Evolutionary conservation across 1,139 yeast species (phyloP).

Genomic region (Arxiozyma heterogenica): DNA sequence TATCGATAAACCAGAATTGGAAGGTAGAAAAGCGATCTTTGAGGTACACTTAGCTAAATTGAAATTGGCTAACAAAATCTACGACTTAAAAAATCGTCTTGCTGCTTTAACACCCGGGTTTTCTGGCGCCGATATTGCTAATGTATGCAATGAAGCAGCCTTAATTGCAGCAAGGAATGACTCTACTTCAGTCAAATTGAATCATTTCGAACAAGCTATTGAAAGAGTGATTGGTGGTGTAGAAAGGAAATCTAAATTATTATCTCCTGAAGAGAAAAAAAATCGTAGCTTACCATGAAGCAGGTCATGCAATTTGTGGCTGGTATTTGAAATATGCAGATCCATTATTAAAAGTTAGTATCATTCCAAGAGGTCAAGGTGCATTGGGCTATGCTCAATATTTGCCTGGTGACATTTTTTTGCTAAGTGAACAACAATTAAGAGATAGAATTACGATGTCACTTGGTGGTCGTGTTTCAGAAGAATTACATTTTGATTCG

Average conservation of each 20-base stretch:
- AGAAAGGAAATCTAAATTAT: conserved; percentile 59
- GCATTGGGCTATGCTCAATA: conserved; percentile 80
- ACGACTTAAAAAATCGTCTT: conserved; percentile 39
- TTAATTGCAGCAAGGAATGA: conserved; percentile 68
- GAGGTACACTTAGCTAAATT: conserved; percentile 58
- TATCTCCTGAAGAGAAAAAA: conserved; percentile 64
- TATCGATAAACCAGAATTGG: conserved; percentile 67
- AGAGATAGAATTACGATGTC: conserved; percentile 74
- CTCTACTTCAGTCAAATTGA: conserved; percentile 44
- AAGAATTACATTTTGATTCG: conserved; percentile 66
- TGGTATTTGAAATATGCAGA: conserved; percentile 68
- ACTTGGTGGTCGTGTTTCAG: conserved; percentile 71
- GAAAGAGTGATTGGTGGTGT: conserved; percentile 77
- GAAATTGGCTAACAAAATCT: conserved; percentile 46
- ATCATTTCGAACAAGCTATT: conserved; percentile 71
- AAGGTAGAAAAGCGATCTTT: conserved; percentile 69
- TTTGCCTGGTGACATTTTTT: conserved; percentile 66
- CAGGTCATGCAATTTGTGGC: conserved; percentile 77
- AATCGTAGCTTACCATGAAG: conserved; percentile 74
- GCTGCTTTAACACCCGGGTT: conserved; percentile 79
- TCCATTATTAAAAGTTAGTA: conserved; percentile 70
- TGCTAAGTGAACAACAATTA: conserved; percentile 57
- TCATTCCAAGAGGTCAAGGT: conserved; percentile 77
- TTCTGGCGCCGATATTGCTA: conserved; percentile 81
- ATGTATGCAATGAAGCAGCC: conserved; percentile 77